phyloP scores from a whole-genome alignment of 1,284 basidiomycete genomes.

The Leucoagaricus sp. region DNA sequence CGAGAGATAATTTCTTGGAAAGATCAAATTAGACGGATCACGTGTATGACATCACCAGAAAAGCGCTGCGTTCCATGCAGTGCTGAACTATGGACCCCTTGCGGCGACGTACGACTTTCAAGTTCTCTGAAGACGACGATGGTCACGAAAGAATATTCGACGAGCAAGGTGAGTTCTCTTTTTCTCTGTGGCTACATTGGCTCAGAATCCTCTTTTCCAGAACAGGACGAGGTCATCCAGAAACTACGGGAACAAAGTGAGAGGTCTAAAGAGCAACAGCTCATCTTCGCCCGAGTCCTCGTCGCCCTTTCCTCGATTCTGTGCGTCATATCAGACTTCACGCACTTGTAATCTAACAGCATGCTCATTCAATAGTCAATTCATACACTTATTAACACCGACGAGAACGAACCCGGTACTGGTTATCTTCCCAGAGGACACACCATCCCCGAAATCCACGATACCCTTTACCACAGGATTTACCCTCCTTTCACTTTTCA shows the following conservation, averaged over 20 bases:
- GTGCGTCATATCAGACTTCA: conserved; percentile 32
- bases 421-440: conserved; percentile 37
- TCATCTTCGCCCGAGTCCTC: conserved; percentile 36
- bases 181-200: not conserved
- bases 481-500: conserved; percentile 42
- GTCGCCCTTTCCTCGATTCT: conserved; percentile 44
- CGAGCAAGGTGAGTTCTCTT: conserved; percentile 47
- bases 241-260: conserved; percentile 41
- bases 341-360: conserved; percentile 6
- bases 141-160: conserved; percentile 41
- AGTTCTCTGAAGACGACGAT: conserved; percentile 30
- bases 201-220: conserved; percentile 29
- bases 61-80: not conserved
- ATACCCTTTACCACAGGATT: conserved; percentile 43
- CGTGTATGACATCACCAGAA: conserved; percentile 8
- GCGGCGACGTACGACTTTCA: conserved; percentile 47
- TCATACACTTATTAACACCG: conserved; percentile 39
- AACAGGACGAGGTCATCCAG: conserved; percentile 54
- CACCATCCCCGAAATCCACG: conserved; percentile 21
- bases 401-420: conserved; percentile 46
- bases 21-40: conserved; percentile 12
- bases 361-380: conserved; percentile 30
- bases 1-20: not conserved
- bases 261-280: conserved; percentile 38
- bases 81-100: conserved; percentile 31